Base-by-base conservation (phyloP, 306 rosid genomes). In the Prinsepia uniflora region DNA sequence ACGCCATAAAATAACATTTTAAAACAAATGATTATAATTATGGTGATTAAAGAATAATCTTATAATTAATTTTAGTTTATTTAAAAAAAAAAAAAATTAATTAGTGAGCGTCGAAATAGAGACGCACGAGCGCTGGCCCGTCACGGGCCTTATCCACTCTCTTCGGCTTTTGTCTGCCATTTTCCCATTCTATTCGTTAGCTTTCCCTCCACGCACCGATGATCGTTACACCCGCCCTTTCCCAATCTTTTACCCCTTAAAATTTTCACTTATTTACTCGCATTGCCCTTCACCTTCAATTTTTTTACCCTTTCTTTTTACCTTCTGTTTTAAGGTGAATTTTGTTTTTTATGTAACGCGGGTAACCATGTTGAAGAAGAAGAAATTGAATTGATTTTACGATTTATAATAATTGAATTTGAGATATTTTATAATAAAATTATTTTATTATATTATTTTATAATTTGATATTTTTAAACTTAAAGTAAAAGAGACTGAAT, bases 121-220 rank as follows among this genome's bases (percentile, higher is more conserved):
- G 63, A 12, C 4, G 62, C 14, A 48, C 34, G 68, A 24, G 43
- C 55, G 45, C 41, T 17, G 4, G 55, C 14, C 45, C 55, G 64
- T 71, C 46, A 52, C 46, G 55, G 49, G 70, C 24, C 78, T 76
- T 67, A 62, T 80, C 84, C 84, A 62, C 61, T 65, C 46, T 45
- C 62, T 72, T 77, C 72, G 61, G 72, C 17, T 40, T 55, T 57
- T 80, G 78, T 80, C 75, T 72, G 71, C 84, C 81, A 80, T 68
- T 56, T 58, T 40, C 5, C 53, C 17, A 40, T 40, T 18, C 8
- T 45, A 14, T 19, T 67, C 67, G 39, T 11, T 65, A 13, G 62
- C 78, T 79, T 79, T 47, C 68, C 63, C 63, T 47, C 79, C 76
- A 79, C 82, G 82, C 79, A 39, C 72, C 20, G 5, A 41, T 56